Evolutionary conservation across 2,329 filamentous ascomycete species (phyloP), one percentile per base, ranked within the genome.

Genomic region (Harringtonia aguacate): DNA sequence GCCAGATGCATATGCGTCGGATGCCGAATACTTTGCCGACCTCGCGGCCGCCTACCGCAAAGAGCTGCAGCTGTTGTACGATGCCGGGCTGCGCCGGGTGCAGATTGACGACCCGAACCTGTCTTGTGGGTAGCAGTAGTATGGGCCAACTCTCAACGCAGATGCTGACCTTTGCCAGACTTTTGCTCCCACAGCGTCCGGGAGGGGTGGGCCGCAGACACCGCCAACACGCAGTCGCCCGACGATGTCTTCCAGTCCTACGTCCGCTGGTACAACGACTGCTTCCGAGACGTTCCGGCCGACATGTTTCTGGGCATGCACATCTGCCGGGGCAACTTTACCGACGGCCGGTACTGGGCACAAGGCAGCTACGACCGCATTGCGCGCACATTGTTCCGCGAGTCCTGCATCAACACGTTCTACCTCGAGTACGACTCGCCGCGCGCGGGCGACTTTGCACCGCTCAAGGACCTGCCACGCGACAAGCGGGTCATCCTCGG

Each of bases 351-450:
- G 70, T 77, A 77, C 52, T 33, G 7, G 7, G 72, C 73, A 4
- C 66, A 70, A 43, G 73, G 73, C 38, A 72, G 72, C 31, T 77
- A 77, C 60, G 73, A 76, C 58, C 72, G 72, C 39, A 71, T 75
- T 4, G 69, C 72, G 30, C 70, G 74, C 56, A 68, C 72, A n/a
- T 61, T 76, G 14, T 75, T 76, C 64, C 69, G 68, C 53, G 68
- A 73, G 45, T 64, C 75, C 39, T 65, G 75, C 52, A 72, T 75
- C 43, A 72, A 77, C 51, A 72, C 69, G 14, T 77, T 76, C 58
- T 77, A 76, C 60, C 67, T 77, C 52, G 73, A 77, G 57, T 77
- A 73, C 56, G 73, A 77, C 55, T 72, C 75, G 48, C 72, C 70
- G 28, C 64, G 73, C 3, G 69, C 65, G 0, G 73, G 73, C 14